A percentile compares a stretch with the other conserved stretches of the same genome.
Evolutionary conservation across 352 stramenopile genomes (phyloP).

Genomic region (Proteromonas lacertae): DNA sequence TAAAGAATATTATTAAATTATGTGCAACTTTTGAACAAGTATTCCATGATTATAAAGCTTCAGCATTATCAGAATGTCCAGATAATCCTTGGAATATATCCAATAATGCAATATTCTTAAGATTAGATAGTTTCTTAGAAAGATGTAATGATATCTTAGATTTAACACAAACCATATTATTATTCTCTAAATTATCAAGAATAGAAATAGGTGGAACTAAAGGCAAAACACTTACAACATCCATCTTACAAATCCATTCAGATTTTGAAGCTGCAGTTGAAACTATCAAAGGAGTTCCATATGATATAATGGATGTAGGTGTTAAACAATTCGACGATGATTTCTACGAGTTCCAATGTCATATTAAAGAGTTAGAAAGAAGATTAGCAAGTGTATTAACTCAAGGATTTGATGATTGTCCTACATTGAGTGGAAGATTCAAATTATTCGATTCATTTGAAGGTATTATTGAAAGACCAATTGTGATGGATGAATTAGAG

Average conservation of each 20-base stretch:
- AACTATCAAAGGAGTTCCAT: slow-evolving; percentile 67
- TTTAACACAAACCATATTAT: slow-evolving; percentile 79
- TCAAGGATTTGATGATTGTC: slow-evolving; percentile 79
- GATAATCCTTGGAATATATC: slow-evolving; percentile 88
- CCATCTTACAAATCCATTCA: slow-evolving; percentile 46
- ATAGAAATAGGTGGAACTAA: slow-evolving; percentile 88
- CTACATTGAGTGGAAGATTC: slow-evolving; percentile 80
- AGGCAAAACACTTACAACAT: slow-evolving; percentile 48
- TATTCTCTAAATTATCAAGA: slow-evolving; percentile 86
- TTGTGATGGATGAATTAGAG: slow-evolving; percentile 78
- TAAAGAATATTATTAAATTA: slow-evolving; percentile 49
- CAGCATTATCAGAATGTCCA: slow-evolving; percentile 67
- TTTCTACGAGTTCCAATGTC: slow-evolving; percentile 79
- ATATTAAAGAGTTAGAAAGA: slow-evolving; percentile 86
- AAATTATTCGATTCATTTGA: slow-evolving; percentile 89
- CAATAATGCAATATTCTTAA: slow-evolving; percentile 80
- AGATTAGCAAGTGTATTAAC: slow-evolving; percentile 72
- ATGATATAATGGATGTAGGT: slow-evolving; percentile 88
- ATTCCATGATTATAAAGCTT: slow-evolving; percentile 93
- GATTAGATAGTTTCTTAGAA: slow-evolving; percentile 81
- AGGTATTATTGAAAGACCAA: slow-evolving; percentile 54
- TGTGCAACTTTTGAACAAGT: slow-evolving; percentile 80
- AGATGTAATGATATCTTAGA: slow-evolving; percentile 85
- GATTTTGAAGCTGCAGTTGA: slow-evolving; percentile 72
- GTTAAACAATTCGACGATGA: slow-evolving; percentile 83